Base-by-base conservation (phyloP, 352 stramenopile genomes). In the Globisporangium solare region DNA sequence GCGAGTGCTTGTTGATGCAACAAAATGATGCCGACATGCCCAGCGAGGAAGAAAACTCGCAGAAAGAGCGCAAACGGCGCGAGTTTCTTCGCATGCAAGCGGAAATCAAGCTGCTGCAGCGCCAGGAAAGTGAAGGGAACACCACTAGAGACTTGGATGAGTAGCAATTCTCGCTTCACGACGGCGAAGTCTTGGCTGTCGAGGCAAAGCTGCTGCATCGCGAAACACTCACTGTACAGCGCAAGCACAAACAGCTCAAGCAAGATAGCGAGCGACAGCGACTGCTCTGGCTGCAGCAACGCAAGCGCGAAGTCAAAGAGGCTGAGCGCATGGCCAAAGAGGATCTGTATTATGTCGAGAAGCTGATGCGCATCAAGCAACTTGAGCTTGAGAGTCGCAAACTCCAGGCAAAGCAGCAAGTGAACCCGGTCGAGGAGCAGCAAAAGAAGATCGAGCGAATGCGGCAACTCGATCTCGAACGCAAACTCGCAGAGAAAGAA, bases 291-390 rank as follows among this genome's bases (percentile, higher is more conserved):
- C 40, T 80, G 32, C 63, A 58, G 18, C 47, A 71, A 11, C 56
- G 64, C 54, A 65, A 61, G 18, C 61, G 54, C 20, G 66, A 80
- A 58, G 48, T 22, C 14, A 52, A 62, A 2, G 78, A 88, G 47
- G 47, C 67, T 17, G 61, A 71, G 22, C 58, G 51, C 37, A 84
- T 89, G 77, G 53, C 48, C 37, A 64, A 60, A 39, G 79, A 89
- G 43, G 79, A 89, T 48, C 20, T 73, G 3, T 88, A 78, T 41
- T 88, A 84, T 20, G 73, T 71, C 6, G 61, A 79, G 27, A 73
- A 68, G 12, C 74, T 87, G 7, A 42, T 81, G 35, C 59, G 63
- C 12, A 61, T 47, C 15, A 77, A 87, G 21, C 56, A 62, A n/a
- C 20, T 56, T 1, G 51, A 56, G 37, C 5, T 24, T 24, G 47